Evolutionary conservation across 2,329 filamentous ascomycete species (phyloP).

Genomic region (Colletotrichum viniferum): DNA sequence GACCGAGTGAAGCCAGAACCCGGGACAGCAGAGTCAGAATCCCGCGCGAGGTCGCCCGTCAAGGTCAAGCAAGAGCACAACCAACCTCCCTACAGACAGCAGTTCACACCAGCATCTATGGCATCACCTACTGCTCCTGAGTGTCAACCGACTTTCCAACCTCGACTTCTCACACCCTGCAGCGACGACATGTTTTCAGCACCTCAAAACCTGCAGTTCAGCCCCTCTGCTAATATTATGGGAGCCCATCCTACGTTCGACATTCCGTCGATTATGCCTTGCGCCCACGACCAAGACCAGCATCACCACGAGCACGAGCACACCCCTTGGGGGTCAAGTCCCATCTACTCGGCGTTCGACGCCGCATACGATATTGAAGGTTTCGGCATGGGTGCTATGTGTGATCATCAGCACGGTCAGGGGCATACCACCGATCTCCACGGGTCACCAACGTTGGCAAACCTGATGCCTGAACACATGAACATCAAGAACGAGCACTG

Average conservation of each 20-base stretch:
- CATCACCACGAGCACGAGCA: constrained; percentile 34
- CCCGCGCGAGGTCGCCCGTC: constrained; percentile 18
- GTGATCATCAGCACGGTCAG: constrained; percentile 33
- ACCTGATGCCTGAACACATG: constrained; percentile 27
- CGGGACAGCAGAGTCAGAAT: constrained; percentile 20
- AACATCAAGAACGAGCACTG: constrained; percentile 40
- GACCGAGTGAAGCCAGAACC: constrained; percentile 44
- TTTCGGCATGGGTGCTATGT: constrained; percentile 34
- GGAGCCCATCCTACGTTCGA: constrained; percentile 32
- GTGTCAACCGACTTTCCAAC: constrained; percentile 31
- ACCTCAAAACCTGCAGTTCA: constrained; percentile 32
- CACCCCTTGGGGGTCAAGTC: constrained; percentile 33
- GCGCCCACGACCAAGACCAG: constrained; percentile 28
- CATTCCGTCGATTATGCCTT: constrained; percentile 26
- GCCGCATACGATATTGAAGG: constrained; percentile 41
- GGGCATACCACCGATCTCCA: constrained; percentile 29
- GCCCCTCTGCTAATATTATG: constrained; percentile 36
- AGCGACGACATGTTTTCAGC: constrained; percentile 52
- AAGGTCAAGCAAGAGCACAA: constrained; percentile 44
- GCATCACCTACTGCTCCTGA: constrained; percentile 36
- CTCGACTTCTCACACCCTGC: constrained; percentile 56
- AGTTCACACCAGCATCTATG: constrained; percentile 44
- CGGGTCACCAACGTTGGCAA: constrained; percentile 28
- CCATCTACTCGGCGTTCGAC: constrained; percentile 44
- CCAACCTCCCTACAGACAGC: constrained; percentile 31